A percentile compares a stretch with the other conserved stretches of the same genome.
Evolutionary conservation across 768 basidiomycete genomes (phyloP).

Genomic region (Russula abietina): DNA sequence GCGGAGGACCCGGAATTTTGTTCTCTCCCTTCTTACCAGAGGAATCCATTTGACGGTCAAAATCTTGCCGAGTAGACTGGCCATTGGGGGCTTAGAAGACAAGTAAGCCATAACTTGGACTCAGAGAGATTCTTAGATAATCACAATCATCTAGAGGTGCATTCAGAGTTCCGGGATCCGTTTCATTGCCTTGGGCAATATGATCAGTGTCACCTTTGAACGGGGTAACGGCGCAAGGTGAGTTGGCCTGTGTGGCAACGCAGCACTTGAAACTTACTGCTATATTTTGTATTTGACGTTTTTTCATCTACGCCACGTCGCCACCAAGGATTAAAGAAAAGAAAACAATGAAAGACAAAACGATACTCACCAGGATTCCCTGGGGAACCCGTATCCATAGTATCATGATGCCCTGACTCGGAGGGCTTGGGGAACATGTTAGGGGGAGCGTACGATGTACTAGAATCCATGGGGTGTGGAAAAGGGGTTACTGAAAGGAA

Average conservation of each 20-base stretch:
- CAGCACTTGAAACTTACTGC: background rate
- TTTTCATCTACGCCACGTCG: background rate
- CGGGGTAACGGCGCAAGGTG: background rate
- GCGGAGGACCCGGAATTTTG: too few relatives aligned
- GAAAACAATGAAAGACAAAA: background rate
- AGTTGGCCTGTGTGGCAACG: background rate
- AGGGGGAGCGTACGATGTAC: background rate
- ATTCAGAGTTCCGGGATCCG: background rate
- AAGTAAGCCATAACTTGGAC: background rate
- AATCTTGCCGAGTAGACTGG: background rate
- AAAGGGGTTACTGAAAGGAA: too few relatives aligned
- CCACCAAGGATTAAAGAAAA: background rate
- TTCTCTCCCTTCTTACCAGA: background rate
- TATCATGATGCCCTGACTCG: background rate
- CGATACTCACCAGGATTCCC: background rate
- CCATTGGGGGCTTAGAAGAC: background rate
- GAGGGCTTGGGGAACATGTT: background rate
- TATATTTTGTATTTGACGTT: background rate
- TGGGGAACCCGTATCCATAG: background rate
- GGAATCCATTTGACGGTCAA: background rate
- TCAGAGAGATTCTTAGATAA: background rate
- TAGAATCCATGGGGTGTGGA: background rate
- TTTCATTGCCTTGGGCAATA: background rate
- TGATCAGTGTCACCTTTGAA: background rate
- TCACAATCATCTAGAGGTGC: too few relatives aligned